These are phyloP conservation scores for Aspergillus brunneoviolaceus DNA, from an alignment of 2,329 filamentous ascomycete genomes.

Conservation along the genomic window DNA sequence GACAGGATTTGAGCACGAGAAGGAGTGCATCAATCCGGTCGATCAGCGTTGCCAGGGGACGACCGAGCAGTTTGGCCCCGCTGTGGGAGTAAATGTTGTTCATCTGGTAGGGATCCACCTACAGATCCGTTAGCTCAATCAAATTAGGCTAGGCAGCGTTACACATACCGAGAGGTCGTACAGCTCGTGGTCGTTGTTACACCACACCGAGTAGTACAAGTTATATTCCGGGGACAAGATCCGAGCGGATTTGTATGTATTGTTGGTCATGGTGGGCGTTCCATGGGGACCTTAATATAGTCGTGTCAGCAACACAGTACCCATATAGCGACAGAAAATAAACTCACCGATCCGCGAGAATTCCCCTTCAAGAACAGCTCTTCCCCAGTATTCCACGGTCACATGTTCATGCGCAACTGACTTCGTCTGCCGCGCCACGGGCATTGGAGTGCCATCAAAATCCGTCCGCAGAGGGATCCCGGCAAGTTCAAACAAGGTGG, in stretches of 20 bases:
- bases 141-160: background rate
- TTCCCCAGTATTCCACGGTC: slow-evolving; percentile 59
- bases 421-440: slow-evolving; percentile 27
- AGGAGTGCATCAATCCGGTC: slow-evolving; percentile 37
- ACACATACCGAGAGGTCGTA: slow-evolving; percentile 36
- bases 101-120: slow-evolving; percentile 11
- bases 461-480: slow-evolving; percentile 41
- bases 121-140: background rate
- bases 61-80: background rate
- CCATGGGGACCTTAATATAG: background rate
- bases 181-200: slow-evolving; percentile 42
- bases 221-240: slow-evolving; percentile 37
- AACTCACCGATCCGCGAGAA: slow-evolving; percentile 15
- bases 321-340: background rate
- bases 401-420: slow-evolving; percentile 49
- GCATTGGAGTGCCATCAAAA: slow-evolving; percentile 59
- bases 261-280: slow-evolving; percentile 27
- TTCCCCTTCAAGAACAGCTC: slow-evolving; percentile 7
- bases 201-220: slow-evolving; percentile 45
- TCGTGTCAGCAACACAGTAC: background rate
- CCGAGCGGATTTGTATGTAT: slow-evolving; percentile 43
- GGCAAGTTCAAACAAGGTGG: slow-evolving; percentile 54
- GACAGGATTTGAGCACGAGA: slow-evolving; percentile 41
- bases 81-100: slow-evolving; percentile 5
- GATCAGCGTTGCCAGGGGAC: slow-evolving; percentile 17